Evolutionary conservation across 805 yeast genomes (phyloP), one percentile per base, ranked within the genome.

Genomic region (Yarrowia phangngaensis): DNA sequence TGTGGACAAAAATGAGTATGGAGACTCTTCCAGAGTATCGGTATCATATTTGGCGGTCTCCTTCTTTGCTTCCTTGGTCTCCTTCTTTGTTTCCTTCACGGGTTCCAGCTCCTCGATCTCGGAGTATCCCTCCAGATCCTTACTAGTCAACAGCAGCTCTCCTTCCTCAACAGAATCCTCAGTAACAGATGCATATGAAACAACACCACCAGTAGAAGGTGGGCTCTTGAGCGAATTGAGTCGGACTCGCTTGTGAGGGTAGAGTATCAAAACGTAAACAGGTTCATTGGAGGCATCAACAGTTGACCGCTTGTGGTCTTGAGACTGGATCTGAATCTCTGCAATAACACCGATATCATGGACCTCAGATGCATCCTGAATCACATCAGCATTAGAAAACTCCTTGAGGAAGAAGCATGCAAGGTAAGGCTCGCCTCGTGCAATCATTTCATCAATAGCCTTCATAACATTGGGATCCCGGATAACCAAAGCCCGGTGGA

Each of bases 181-280:
- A 16, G 48, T 26, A 12, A 41, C 29, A 22, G 48, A 22, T 9
- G 48, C 48, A 22, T 41, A 41, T 5, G 48, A 41, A 2, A 41
- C 48, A 3, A 8, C 22, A 8, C 35, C 35, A 13, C 48, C 48
- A 9, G 26, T 20, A 28, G 48, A 20, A 29, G 48, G 48, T 4
- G 48, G 48, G 28, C 19, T 20, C 20, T 41, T 41, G 15, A 41
- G 27, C 20, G 48, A 41, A 28, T 30, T 41, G 27, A 41, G 48
- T 4, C 48, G 27, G 8, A 41, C 48, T 29, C 48, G 48, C 48
- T 41, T 41, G 48, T 41, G 48, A 13, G 48, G 48, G 48, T 29
- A 41, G 7, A 41, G 35, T 9, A 41, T 41, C 19, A 41, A 22
- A 20, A 41, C 35, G 29, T 41, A 41, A 5, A 41, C 48, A 29